Base-by-base conservation (phyloP, 2,329 filamentous ascomycete genomes). In the Pestalotiopsis sp. region DNA sequence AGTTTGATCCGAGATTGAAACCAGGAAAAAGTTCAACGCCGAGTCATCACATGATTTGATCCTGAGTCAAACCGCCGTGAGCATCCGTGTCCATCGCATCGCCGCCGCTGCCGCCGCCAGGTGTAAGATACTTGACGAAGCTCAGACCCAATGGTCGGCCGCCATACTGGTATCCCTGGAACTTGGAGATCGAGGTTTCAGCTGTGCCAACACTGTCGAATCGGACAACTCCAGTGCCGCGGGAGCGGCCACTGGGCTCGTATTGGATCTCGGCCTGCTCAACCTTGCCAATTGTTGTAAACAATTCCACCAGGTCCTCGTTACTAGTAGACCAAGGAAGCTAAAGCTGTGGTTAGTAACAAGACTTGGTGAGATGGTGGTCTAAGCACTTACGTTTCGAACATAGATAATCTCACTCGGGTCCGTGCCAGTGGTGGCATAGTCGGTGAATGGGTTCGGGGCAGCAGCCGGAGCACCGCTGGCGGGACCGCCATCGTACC, bases 181-280 rank as follows among this genome's bases (percentile, higher is more conserved):
- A 99, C 81, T 99, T 99, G 77, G 93, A 89, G 76, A 99, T 98
- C 60, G 95, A 92, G 25, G 94, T 98, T 75, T 97, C 94, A 1
- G 96, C 94, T 71, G 94, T 97, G 9, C 95, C 91, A 17, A 89
- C 83, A 66, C 83, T 88, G 77, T 97, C 93, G 79, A 99, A 98
- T 71, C 96, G 91, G 68, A 99, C 96, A n/a, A 99, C 96, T 78
- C 96, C 96, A 69, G 93, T 96, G 72, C 96, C 96, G 72, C 94
- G 92, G 70, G 96, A 99, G 75, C 96, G 93, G 60, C 96, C 96
- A 77, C 97, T 98, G 3, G 93, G 92, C 81, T 99, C 96, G 78
- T 99, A 98, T 82, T 99, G 96, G 68, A 99, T 98, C 83, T 99
- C 96, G n/a, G 96, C 96, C 76, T 96, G 94, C 77, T 98, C 94